Evolutionary conservation across 495 filamentous ascomycete genomes (phyloP), one percentile per base, ranked within the genome.

Genomic region (Articulospora tetracladia): DNA sequence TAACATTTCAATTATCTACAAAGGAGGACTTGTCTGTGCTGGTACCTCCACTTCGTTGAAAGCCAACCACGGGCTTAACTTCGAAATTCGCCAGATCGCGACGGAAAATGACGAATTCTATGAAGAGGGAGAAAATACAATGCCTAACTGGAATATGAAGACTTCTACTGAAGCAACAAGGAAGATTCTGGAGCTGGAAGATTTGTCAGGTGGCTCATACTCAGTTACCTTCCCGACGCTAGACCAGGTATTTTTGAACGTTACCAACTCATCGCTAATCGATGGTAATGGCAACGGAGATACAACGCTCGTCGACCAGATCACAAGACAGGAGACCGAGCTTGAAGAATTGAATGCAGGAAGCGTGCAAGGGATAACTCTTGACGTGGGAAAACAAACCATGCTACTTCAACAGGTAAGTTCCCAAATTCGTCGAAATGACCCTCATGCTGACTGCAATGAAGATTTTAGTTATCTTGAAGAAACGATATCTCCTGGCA

Each of bases 1-100:
- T 36, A 60, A 71, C 27, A 72, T 72, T 55, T 70, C 67, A 1
- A 73, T 73, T 53, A 57, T 73, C 10, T 71, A 71, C 20, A 72
- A 69, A 57, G 71, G 70, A 8, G 44, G 55, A 22, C 52, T 73
- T 4, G 63, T 66, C 24, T 71, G 64, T 20, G 62, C 72, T 61
- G 71, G 71, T 0, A 61, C 70, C 0, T 54, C 64, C 11, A 69
- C 70, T 3, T 66, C 64, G 11, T 61, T 73, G 11, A 73, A 73
- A 32, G 57, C 59, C 32, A 59, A 50, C 7, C 60, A 55, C 32
- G 60, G 64, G 13, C 47, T 60, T 13, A 30, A 53, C 25, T 63
- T 57, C 25, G 15, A 62, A 3, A 63, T 66, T 4, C 59, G 30
- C 30, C 30, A 34, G 30, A 34, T 15, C 15, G 30, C 30, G 6